Conservation (phyloP, 2,329 filamentous ascomycete genomes). For the Curvularia sp. region DNA sequence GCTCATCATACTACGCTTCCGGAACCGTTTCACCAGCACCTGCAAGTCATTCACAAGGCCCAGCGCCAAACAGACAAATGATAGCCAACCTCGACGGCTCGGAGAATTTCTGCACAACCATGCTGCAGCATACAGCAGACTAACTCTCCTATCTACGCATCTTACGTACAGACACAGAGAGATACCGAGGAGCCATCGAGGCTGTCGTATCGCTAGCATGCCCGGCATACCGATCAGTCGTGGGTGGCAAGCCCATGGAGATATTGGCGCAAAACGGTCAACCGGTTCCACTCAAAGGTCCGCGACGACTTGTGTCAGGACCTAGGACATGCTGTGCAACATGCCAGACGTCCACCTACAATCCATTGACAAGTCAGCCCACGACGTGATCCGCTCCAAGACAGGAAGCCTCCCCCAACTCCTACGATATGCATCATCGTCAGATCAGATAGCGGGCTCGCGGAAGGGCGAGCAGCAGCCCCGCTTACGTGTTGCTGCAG, state of each 20-base stretch:
- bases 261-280: constrained; percentile 5
- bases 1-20: not conserved
- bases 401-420: not conserved
- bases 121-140: not conserved
- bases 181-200: not conserved
- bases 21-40: not conserved
- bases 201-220: not conserved
- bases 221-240: constrained; percentile 4
- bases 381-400: constrained; percentile 1
- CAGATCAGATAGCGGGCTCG: not conserved
- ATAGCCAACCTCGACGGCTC: not conserved
- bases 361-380: constrained; percentile 12
- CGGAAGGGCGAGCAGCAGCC: not conserved
- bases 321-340: constrained; percentile 15
- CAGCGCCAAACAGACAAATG: constrained; percentile 2
- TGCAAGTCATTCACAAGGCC: constrained; percentile 11
- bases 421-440: not conserved
- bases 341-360: constrained; percentile 8
- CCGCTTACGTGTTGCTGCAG: constrained; percentile 1
- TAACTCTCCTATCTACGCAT: constrained; percentile 2
- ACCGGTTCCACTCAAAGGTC: not conserved
- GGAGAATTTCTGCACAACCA: constrained; percentile 2
- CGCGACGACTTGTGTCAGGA: not conserved
- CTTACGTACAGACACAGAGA: constrained; percentile 2
- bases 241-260: constrained; percentile 3